Evolutionary conservation across 306 rosid species (phyloP), one percentile per base, ranked within the genome.

Genomic region (Sechiopsis laciniata): DNA sequence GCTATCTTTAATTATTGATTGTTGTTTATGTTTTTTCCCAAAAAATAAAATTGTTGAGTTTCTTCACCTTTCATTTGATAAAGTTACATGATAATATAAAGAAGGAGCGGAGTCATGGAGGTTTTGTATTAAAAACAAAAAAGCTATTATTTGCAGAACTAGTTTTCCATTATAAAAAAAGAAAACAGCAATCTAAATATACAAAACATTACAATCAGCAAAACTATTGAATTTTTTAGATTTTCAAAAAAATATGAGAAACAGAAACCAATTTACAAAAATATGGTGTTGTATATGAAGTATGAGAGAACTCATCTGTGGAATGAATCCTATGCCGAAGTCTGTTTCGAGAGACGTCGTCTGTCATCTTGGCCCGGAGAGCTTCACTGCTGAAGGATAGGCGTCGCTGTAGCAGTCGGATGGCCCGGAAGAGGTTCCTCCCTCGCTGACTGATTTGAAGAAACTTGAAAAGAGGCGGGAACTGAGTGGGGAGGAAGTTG

Each of bases 351-450:
- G 26, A 17, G 52, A 8, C 3, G 13, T 65, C 29, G 29, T 24
- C 78, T 2, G 29, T 24, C 78, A 92, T 86, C 98, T 83, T 29
- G 98, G 96, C 9, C 96, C 93, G 0, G 96, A 92, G 65, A 92
- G 98, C 40, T 86, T 85, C 81, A 87, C 85, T 0, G 98, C 90
- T 0, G 96, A 90, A 19, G 79, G 86, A 83, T 82, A 35, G 45
- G 94, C 80, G 21, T 88, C 94, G 37, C 91, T 88, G 71, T 90
- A 87, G 77, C 77, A 70, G 24, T 90, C 90, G 1, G 96, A 93
- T 45, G 94, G 98, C 8, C 83, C 94, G 7, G 94, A 88, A 55
- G 97, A 93, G 17, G 87, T 83, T 19, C 84, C 94, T 4, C 76
- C 89, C 51, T 80, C 94, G 46, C 96, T 90, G 35, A 46, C 19